Percentiles rank a stretch among this genome's conserved stretches.
phyloP scores from a whole-genome alignment of 352 stramenopile genomes.

The Globisporangium nunn region DNA sequence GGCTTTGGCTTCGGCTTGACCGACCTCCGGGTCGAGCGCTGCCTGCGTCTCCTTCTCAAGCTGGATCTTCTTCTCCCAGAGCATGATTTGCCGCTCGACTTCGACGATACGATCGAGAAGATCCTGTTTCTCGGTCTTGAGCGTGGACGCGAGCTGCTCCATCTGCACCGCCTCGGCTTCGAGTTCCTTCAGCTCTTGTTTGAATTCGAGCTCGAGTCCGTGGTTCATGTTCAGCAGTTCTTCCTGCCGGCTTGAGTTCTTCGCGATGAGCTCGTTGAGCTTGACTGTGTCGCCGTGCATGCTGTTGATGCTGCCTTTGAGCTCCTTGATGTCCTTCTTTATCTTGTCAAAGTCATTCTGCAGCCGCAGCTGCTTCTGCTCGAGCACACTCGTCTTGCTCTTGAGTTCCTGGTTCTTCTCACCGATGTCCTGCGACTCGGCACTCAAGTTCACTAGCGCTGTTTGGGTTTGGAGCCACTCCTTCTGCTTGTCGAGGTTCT shows the following conservation, averaged over 20 bases:
- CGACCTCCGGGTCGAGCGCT: slow-evolving; percentile 89
- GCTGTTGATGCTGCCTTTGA: slow-evolving; percentile 52
- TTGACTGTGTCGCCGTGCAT: slow-evolving; percentile 90
- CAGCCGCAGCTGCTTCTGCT: slow-evolving; percentile 88
- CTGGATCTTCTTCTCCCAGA: slow-evolving; percentile 97
- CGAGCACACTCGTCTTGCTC: slow-evolving; percentile 84
- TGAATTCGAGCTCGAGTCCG: slow-evolving; percentile 88
- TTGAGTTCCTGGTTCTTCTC: slow-evolving; percentile 89
- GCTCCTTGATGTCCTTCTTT: slow-evolving; percentile 78
- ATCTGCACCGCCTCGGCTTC: slow-evolving; percentile 68
- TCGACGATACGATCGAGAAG: slow-evolving; percentile 89
- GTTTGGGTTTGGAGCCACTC: slow-evolving; percentile 91
- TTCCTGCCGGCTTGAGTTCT: slow-evolving; percentile 73
- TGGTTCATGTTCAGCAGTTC: slow-evolving; percentile 85
- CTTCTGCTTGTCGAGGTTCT: slow-evolving; percentile 80
- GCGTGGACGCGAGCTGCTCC: slow-evolving; percentile 60
- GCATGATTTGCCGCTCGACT: slow-evolving; percentile 88
- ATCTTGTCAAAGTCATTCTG: slow-evolving; percentile 76
- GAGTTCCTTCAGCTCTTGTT: slow-evolving; percentile 87
- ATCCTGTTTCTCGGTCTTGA: slow-evolving; percentile 83
- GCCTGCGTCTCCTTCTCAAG: slow-evolving; percentile 94
- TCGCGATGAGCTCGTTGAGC: slow-evolving; percentile 91
- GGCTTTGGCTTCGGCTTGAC: slow-evolving; percentile 82
- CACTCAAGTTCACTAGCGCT: slow-evolving; percentile 79
- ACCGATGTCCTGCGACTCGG: slow-evolving; percentile 82